phyloP scores from a whole-genome alignment of 176 grass and related monocot genomes.

The Guadua angustifolia region DNA sequence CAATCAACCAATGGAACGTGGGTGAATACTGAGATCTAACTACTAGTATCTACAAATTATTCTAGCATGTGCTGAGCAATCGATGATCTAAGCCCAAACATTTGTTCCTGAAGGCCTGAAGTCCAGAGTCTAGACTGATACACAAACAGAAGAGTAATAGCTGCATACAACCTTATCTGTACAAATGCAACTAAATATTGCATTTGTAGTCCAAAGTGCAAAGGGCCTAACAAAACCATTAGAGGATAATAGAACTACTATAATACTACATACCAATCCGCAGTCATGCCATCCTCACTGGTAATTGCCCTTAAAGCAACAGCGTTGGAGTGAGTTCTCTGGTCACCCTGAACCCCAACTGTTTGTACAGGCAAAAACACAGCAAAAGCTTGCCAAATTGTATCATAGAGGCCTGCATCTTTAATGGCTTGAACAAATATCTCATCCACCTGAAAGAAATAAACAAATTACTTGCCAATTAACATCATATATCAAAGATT shows the following conservation, averaged over 20 bases:
- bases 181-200: not conserved
- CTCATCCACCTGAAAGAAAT: constrained; percentile 68
- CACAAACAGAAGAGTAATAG: not conserved
- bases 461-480: constrained; percentile 9
- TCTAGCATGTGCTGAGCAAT: not conserved
- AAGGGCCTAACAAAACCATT: not conserved
- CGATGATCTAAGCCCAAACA: not conserved
- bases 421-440: constrained; percentile 94
- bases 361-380: constrained; percentile 78
- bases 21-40: not conserved
- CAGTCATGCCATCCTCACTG: constrained; percentile 95
- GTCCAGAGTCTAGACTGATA: not conserved
- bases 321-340: constrained; percentile 77
- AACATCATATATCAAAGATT: not conserved
- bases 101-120: not conserved
- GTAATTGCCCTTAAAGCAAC: constrained; percentile 87
- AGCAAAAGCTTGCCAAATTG: constrained; percentile 92
- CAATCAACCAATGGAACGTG: not conserved
- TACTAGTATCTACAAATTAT: not conserved
- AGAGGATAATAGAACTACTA: not conserved
- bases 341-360: constrained; percentile 87
- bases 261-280: constrained; percentile 67
- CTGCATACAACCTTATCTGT: not conserved
- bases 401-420: constrained; percentile 84
- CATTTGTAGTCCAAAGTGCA: not conserved